Conservation (phyloP, 108 stramenopile genomes). For the Cyclotella sp. region DNA sequence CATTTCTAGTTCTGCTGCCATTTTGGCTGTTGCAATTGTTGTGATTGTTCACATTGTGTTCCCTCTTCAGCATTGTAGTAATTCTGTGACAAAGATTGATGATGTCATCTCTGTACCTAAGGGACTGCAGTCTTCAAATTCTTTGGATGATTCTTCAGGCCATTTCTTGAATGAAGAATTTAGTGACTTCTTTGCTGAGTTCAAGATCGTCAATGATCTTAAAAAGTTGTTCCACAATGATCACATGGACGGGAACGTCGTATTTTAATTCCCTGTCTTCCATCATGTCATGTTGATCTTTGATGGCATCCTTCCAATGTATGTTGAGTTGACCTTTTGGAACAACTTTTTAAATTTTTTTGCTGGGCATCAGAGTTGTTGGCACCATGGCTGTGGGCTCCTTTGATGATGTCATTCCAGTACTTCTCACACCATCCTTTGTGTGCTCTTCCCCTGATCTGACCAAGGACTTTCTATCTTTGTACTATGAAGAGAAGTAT, state of each 20-base stretch:
- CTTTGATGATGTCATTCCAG: background rate
- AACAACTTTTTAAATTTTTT: background rate
- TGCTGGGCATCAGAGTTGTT: background rate
- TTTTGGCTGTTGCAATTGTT: background rate
- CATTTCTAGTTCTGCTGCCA: background rate
- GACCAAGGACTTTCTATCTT: too few relatives aligned
- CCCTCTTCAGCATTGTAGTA: too few relatives aligned
- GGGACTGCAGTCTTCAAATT: background rate
- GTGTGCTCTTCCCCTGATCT: background rate
- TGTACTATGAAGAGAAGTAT: too few relatives aligned
- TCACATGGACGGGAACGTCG: background rate
- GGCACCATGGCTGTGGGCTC: background rate
- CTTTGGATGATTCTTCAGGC: background rate
- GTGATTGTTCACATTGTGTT: background rate
- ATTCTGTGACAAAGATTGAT: background rate
- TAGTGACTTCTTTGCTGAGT: background rate
- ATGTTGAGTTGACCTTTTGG: background rate
- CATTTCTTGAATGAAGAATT: background rate
- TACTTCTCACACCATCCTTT: background rate
- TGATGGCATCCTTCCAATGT: background rate
- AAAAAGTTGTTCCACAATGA: background rate
- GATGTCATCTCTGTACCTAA: background rate
- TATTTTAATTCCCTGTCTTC: background rate
- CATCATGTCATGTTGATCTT: constrained; percentile 6
- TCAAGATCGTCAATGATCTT: constrained; percentile 11